Conservation (phyloP, 371 early-diverging fungal species). For the Hamiltosporidium magnivora region DNA sequence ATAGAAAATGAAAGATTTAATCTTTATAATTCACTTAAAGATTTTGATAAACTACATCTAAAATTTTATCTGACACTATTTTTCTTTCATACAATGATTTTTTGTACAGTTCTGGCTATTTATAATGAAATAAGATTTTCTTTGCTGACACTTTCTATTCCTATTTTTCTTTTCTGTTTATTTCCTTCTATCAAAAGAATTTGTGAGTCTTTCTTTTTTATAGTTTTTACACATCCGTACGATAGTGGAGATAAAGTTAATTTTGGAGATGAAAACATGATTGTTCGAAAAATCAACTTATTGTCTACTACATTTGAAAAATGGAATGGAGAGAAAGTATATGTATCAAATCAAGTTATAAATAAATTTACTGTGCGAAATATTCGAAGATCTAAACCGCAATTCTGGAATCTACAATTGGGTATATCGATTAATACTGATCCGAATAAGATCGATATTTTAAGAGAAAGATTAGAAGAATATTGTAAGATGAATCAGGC, state of each 20-base stretch:
- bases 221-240: conserved; percentile 54
- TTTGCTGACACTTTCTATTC: conserved; percentile 24
- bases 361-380: conserved; percentile 40
- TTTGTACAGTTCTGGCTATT: conserved; percentile 20
- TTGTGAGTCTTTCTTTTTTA: conserved; percentile 53
- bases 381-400: conserved; percentile 45
- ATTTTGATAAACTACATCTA: conserved; percentile 29
- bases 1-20: conserved; percentile 49
- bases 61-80: conserved; percentile 24
- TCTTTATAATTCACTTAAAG: conserved; percentile 43
- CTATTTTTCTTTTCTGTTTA: conserved; percentile 39
- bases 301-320: conserved; percentile 44
- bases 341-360: conserved; percentile 42
- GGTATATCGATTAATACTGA: conserved; percentile 20
- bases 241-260: conserved; percentile 55
- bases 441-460: conserved; percentile 7
- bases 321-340: conserved; percentile 51
- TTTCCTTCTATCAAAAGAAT: conserved; percentile 22
- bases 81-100: conserved; percentile 23
- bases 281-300: conserved; percentile 52
- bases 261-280: conserved; percentile 50
- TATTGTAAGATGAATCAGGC: conserved; percentile 8
- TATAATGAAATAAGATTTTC: conserved; percentile 24
- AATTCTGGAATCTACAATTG: conserved; percentile 37
- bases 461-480: not conserved